A percentile compares a stretch with the other conserved stretches of the same genome.
Evolutionary conservation across 768 basidiomycete species (phyloP).

Genomic region (Lentinula lateritia): DNA sequence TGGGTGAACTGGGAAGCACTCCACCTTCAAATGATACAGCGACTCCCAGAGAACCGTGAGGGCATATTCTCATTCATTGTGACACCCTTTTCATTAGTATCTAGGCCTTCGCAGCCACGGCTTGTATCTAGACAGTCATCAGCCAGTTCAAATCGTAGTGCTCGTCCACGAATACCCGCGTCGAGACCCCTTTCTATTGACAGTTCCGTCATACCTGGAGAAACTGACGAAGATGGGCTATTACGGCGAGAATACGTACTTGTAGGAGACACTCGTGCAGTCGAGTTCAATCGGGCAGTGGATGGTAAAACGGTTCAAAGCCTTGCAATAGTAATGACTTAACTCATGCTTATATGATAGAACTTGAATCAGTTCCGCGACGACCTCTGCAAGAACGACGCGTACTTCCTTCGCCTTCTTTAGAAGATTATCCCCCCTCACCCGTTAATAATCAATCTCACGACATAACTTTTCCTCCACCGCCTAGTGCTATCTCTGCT

Average conservation of each 20-base stretch:
- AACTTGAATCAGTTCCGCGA: slow-evolving; percentile 57
- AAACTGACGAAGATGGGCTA: slow-evolving; percentile 78
- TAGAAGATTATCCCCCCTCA: slow-evolving; percentile 34
- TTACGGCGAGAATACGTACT: slow-evolving; percentile 89
- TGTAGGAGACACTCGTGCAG: slow-evolving; percentile 82
- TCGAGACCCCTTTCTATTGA: slow-evolving; percentile 39
- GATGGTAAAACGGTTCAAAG: slow-evolving; percentile 53
- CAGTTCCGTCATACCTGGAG: slow-evolving; percentile 71
- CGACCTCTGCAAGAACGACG: slow-evolving; percentile 55
- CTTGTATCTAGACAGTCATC: slow-evolving; percentile 2
- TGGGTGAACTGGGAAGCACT: slow-evolving; percentile 8
- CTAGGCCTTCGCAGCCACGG: not conserved
- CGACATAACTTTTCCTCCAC: slow-evolving; percentile 66
- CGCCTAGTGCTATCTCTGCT: slow-evolving; percentile 42
- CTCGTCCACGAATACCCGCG: not conserved
- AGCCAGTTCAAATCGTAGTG: not conserved
- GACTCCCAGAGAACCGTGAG: slow-evolving; percentile 1
- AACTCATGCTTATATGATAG: slow-evolving; percentile 27
- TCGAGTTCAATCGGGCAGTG: slow-evolving; percentile 88
- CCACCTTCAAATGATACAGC: not conserved
- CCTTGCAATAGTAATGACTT: not conserved
- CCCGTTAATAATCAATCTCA: slow-evolving; percentile 16
- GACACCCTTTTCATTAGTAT: not conserved
- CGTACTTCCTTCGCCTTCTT: slow-evolving; percentile 40
- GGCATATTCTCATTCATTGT: not conserved